Percentiles rank a stretch among this genome's conserved stretches.
These are phyloP conservation scores for Monosporozyma aquatica DNA, from an alignment of 805 yeast genomes.

Conservation along the genomic window DNA sequence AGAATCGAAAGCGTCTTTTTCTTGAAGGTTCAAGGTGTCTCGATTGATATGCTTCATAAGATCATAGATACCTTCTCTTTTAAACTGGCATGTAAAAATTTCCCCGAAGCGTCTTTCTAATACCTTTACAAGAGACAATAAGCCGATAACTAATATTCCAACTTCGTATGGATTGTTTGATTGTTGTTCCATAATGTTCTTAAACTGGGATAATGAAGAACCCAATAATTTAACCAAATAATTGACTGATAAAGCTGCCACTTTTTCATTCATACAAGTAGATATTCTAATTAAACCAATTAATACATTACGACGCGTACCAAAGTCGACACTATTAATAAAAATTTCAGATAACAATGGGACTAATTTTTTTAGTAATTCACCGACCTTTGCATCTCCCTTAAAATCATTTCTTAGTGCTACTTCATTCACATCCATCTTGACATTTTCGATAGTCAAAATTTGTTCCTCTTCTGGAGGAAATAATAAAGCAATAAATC, in stretches of 20 bases:
- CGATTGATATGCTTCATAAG: background rate
- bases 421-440: conserved; percentile 4
- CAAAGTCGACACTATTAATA: conserved; percentile 62
- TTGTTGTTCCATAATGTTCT: conserved; percentile 22
- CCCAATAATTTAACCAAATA: conserved; percentile 44
- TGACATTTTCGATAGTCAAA: conserved; percentile 17
- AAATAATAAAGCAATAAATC: conserved; percentile 46
- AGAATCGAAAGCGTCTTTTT: background rate
- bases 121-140: conserved; percentile 39
- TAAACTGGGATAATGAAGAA: conserved; percentile 52
- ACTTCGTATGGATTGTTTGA: conserved; percentile 23
- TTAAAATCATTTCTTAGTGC: conserved; percentile 15
- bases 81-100: conserved; percentile 40
- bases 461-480: conserved; percentile 36
- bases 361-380: conserved; percentile 40
- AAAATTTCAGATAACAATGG: conserved; percentile 52
- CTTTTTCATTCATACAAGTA: conserved; percentile 31
- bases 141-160: conserved; percentile 40
- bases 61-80: conserved; percentile 51
- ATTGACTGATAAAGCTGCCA: conserved; percentile 29
- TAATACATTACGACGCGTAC: conserved; percentile 49
- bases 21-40: background rate
- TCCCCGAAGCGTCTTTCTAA: conserved; percentile 39
- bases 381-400: conserved; percentile 18
- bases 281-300: conserved; percentile 46